Base-by-base conservation (phyloP, 768 basidiomycete genomes). In the Russula abietina region DNA sequence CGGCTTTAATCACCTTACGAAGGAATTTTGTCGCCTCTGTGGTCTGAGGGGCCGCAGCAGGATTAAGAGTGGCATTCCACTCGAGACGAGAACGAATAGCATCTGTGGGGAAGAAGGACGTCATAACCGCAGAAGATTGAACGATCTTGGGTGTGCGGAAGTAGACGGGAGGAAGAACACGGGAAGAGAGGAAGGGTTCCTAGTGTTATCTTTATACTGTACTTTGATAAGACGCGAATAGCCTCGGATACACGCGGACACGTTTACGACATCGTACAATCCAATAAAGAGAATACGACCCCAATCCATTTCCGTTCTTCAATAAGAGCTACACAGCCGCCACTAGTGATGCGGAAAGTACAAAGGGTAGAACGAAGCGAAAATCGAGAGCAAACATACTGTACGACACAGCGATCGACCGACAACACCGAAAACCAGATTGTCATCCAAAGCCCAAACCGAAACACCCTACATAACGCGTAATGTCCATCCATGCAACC, bases 21-120 rank as follows among this genome's bases (percentile, higher is more conserved):
- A 87, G 76, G 74, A 79, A 92, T 79, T 93, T 94, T 71, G 90
- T 92, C 60, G 85, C 81, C 62, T 91, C 84, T 5, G 84, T 88
- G 62, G 88, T 84, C 43, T 82, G 80, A 49, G 87, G 83, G 50
- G 85, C 86, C 65, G 84, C 81, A 59, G 84, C 77, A 52, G 92
- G 87, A 75, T 80, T 86, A 72, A 98, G 81, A 65, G 82, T 83
- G 53, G 94, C 86, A 71, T 88, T 87, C 96, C 96, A 98, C 75
- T 93, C 89, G 74, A 98, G 85, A 74, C 94, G 93, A 67, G 89
- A 89, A 67, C 83, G 82, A 71, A 86, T 71, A 50, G 61, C 33
- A 24, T 67, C 53, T 48, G 68, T 36, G 17, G 71, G 60, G 68
- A 73, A 49, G 46, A 56, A 50, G 24, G 60, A 49, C 39, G 67